Conservation (phyloP, 2,329 filamentous ascomycete genomes). For the Epichloe hybrida region DNA sequence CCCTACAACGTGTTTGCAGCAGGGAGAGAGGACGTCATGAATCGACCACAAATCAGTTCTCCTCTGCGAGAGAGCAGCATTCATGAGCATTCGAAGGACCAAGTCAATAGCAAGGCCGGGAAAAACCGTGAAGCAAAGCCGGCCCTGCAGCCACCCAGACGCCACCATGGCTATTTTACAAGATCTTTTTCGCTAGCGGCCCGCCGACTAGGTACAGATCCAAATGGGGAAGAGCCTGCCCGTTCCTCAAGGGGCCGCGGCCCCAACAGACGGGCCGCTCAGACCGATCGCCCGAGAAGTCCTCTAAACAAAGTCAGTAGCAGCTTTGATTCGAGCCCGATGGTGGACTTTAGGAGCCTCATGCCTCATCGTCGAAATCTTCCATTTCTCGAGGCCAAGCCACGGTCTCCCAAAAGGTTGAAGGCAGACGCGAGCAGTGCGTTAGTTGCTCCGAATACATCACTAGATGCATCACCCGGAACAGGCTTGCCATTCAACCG, state of each 20-base stretch:
- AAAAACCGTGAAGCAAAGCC: background rate
- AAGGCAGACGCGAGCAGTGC: background rate
- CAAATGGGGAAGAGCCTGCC: background rate
- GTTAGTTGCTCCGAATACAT: background rate
- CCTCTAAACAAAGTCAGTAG: background rate
- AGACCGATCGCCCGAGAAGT: background rate
- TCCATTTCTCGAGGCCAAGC: slow-evolving; percentile 11
- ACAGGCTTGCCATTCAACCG: background rate
- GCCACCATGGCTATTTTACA: slow-evolving; percentile 3
- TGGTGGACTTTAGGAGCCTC: slow-evolving; percentile 12
- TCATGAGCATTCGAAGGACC: background rate
- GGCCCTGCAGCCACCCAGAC: background rate
- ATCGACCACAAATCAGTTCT: slow-evolving; percentile 16
- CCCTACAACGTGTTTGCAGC: slow-evolving; percentile 12
- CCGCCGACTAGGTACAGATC: background rate
- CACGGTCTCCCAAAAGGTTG: background rate
- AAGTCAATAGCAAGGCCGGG: background rate
- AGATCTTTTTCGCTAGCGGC: slow-evolving; percentile 3
- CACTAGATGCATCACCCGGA: background rate
- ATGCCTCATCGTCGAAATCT: slow-evolving; percentile 20
- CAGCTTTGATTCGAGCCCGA: background rate
- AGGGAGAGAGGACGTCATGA: slow-evolving; percentile 4
- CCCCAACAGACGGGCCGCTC: background rate
- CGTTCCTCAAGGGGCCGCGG: background rate
- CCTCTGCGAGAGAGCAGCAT: slow-evolving; percentile 13